Base-by-base conservation (phyloP, 2,329 filamentous ascomycete genomes). In the Alternaria sp. region DNA sequence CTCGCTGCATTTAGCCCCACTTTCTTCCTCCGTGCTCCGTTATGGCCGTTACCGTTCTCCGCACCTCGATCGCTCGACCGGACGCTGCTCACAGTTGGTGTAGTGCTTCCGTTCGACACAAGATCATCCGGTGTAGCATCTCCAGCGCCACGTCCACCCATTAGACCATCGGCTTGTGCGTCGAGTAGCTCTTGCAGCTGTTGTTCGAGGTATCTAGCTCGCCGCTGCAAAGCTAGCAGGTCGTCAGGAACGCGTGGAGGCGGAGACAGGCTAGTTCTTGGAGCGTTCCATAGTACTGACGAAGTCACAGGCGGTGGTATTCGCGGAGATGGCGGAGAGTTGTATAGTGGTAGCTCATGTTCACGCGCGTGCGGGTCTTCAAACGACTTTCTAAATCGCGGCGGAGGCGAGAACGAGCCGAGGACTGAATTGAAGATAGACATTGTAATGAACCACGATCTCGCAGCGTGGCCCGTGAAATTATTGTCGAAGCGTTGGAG, bases 1-100 rank as follows among this genome's bases (percentile, higher is more conserved):
- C 92, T 84, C 1, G 90, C 89, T 18, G 85, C 84, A 28, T 84
- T 83, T 14, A 93, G 81, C 0, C 88, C 85, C 9, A 86, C 74
- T 36, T 84, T 86, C 57, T 83, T 83, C 88, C 46, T 90, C 80
- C 63, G 56, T 9, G 59, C 48, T n/a, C 52, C 62, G 44, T 54
- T 52, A n/a, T 49, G 60, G 36, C 64, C 56, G 11, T 64, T 63
- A 16, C 68, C 65, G 32, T 64, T 68, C 14, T 73, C 70, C 4
- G 54, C 51, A 38, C 57, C 68, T 50, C 66, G 66, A 30, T 71
- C 74, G n/a, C 74, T 70, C 8, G 78, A 74, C 28, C 74, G 76
- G 11, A 77, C 66, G 18, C 78, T 78, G 60, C 77, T 80, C 34
- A 79, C 79, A 8, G 83, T 85, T 1, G 84, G 83, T 27, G 82